Percentiles rank a stretch among this genome's conserved stretches.
These are phyloP conservation scores for Polygonum aviculare DNA, from an alignment of 148 eudicot species.

Conservation along the genomic window DNA sequence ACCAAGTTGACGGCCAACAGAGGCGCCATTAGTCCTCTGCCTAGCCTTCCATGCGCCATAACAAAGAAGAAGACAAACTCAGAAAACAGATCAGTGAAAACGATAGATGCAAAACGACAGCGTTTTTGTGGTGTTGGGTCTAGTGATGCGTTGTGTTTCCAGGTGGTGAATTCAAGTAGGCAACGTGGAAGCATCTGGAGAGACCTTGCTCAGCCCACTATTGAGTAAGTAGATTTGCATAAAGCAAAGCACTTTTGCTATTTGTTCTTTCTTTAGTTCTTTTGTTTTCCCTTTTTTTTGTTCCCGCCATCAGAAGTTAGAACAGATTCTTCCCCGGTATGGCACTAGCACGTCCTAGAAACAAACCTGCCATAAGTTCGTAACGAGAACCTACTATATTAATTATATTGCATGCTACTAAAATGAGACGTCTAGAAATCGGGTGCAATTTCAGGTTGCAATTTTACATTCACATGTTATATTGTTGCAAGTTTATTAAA, in stretches of 20 bases:
- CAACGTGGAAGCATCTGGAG: neutral
- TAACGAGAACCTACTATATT: no score
- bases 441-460: no score
- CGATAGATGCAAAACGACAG: neutral
- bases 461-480: no score
- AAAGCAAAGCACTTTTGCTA: neutral
- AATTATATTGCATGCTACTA: no score
- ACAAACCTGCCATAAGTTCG: no score
- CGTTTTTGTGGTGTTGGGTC: neutral
- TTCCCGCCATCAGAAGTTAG: neutral
- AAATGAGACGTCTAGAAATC: no score
- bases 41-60: conserved; percentile 44
- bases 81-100: neutral
- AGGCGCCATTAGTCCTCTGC: conserved; percentile 47
- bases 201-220: neutral
- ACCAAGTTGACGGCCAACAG: conserved; percentile 39
- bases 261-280: no score
- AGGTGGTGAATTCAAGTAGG: neutral
- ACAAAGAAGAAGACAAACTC: neutral
- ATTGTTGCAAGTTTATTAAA: no score
- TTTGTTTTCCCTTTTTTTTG: no score
- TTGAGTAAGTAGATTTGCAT: no score
- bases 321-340: neutral
- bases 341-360: neutral
- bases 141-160: neutral